A percentile compares a stretch with the other conserved stretches of the same genome.
phyloP scores from a whole-genome alignment of 2,329 filamentous ascomycete species.

The Fusarium subtropicale region DNA sequence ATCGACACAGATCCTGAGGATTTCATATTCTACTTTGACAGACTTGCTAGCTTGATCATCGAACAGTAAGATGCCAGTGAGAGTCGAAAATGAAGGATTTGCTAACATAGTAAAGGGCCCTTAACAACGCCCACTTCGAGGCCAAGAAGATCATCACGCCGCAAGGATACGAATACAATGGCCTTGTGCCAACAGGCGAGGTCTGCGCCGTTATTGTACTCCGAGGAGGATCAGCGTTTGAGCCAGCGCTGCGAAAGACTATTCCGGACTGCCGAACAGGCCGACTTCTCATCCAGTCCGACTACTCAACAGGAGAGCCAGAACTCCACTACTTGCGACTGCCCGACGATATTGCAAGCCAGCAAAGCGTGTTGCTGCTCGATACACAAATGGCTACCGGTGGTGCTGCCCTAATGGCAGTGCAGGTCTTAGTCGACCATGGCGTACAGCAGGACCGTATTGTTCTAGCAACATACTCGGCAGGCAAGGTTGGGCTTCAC shows the following conservation, averaged over 20 bases:
- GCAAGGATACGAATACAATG: slow-evolving; percentile 74
- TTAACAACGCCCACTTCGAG: slow-evolving; percentile 80
- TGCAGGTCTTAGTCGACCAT: slow-evolving; percentile 94
- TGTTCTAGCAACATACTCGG: slow-evolving; percentile 92
- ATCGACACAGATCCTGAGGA: slow-evolving; percentile 84
- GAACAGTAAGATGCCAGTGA: slow-evolving; percentile 68
- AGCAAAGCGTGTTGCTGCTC: slow-evolving; percentile 85
- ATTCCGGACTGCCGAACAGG: slow-evolving; percentile 94
- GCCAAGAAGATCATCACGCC: slow-evolving; percentile 76
- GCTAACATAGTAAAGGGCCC: slow-evolving; percentile 63
- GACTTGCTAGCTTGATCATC: slow-evolving; percentile 84
- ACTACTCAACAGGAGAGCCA: slow-evolving; percentile 85
- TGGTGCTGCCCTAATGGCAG: slow-evolving; percentile 88
- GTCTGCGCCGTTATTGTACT: slow-evolving; percentile 89
- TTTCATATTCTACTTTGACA: slow-evolving; percentile 98
- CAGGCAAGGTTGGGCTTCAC: slow-evolving; percentile 85
- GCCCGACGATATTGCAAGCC: slow-evolving; percentile 75
- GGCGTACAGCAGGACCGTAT: slow-evolving; percentile 87
- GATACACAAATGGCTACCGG: slow-evolving; percentile 97
- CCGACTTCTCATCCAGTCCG: slow-evolving; percentile 90
- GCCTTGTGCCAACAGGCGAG: slow-evolving; percentile 76
- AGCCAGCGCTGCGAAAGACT: slow-evolving; percentile 87
- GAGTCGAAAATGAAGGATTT: background rate
- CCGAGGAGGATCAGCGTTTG: slow-evolving; percentile 87
- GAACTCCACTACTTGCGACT: slow-evolving; percentile 92